Conservation (phyloP, 345 rosid species). For the Melaleuca alternifolia region DNA sequence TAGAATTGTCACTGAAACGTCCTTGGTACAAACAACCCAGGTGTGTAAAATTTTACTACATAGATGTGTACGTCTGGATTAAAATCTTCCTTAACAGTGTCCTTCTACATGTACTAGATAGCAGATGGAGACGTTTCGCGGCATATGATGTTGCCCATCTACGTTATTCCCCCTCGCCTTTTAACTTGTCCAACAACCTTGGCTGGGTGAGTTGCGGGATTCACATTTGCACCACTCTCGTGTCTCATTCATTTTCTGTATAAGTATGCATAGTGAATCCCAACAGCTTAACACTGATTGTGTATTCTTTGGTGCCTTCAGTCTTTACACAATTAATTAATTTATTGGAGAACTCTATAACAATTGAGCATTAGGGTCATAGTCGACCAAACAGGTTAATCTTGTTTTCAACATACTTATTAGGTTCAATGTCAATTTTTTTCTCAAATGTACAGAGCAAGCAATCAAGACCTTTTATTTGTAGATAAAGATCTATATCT, state of each 20-base stretch:
- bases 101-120: slow-evolving; percentile 31
- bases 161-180: slow-evolving; percentile 80
- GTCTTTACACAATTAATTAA: not conserved
- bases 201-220: slow-evolving; percentile 53
- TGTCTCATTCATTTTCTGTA: not conserved
- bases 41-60: slow-evolving; percentile 6
- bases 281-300: not conserved
- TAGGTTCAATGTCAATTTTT: not conserved
- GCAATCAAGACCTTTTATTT: not conserved
- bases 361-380: not conserved
- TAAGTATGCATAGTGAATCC: not conserved
- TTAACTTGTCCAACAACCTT: slow-evolving; percentile 75
- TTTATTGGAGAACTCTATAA: not conserved
- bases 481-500: not conserved
- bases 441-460: not conserved
- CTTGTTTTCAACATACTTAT: not conserved
- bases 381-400: not conserved
- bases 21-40: slow-evolving; percentile 90
- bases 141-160: slow-evolving; percentile 56
- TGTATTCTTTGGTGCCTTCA: not conserved
- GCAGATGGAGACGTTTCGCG: slow-evolving; percentile 90
- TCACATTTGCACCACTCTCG: not conserved
- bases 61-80: not conserved
- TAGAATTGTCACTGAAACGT: slow-evolving; percentile 70
- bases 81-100: not conserved